Base-by-base conservation (phyloP, 1,284 basidiomycete species). In the Vanrija sp. region DNA sequence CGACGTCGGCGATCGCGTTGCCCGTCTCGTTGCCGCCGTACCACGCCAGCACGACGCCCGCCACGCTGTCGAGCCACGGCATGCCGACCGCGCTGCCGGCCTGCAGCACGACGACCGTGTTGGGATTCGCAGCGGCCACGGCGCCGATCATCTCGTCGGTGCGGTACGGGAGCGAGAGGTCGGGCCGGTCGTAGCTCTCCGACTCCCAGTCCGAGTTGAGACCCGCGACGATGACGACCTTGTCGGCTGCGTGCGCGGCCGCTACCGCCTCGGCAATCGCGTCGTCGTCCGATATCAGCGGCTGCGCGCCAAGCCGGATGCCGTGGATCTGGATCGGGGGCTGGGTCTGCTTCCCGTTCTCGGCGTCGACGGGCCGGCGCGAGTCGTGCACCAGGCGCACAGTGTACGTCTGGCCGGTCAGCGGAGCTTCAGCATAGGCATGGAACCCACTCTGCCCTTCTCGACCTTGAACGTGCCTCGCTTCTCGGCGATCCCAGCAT, bases 1-100 rank as follows among this genome's bases (percentile, higher is more conserved):
- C 69, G 10, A 90, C 83, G 61, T 89, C 86, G 4, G 85, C 85
- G 51, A 90, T 86, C 19, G 86, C 86, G 52, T 86, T 84, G 1
- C 88, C 88, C 0, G 85, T 84, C 14, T 86, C 83, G 65, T 90
- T 89, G 3, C 88, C 87, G 48, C 87, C 81, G 65, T 88, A 89
- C 86, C 86, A 88, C 5, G 85, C 80, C 55, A 88, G 85, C 9
- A 89, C 77, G 54, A 89, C 79, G 7, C 81, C 80, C n/a, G 83
- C 76, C 1, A 85, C 86, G 19, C 79, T 52, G 42, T 84, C 79
- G 12, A 80, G 79, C 86, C 87, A 89, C 3, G 87, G 87, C 74
- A 88, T 77, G 7, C 82, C 80, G 65, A 88, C 83, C 8, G 86
- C 81, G 65, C 83, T 70, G 62, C 86, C 85, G 5, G 85, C 81